Base-by-base conservation (phyloP, 805 yeast genomes). In the Starmerella khaoyaiensis region DNA sequence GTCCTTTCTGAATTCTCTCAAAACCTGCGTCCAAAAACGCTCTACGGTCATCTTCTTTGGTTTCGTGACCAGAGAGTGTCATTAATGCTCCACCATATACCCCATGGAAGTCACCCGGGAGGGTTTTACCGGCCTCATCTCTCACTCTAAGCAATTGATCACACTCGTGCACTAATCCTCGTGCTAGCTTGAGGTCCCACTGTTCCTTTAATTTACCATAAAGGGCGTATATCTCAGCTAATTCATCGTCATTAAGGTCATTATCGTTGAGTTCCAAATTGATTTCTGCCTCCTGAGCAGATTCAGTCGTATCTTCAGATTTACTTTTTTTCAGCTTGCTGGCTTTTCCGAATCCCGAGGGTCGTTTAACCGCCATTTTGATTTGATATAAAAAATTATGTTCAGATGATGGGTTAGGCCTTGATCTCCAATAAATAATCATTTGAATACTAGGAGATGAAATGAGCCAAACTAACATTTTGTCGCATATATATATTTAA, bases 121-220 rank as follows among this genome's bases (percentile, higher is more conserved):
- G 44, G 2, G 32, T 26, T 8, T 31, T 50, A 43, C 26, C 52
- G 15, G 46, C 41, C 18, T 44, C 54, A 31, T 56, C 51, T 3
- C 56, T 44, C 24, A 51, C 48, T 19, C 61, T 46, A 46, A 84
- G 63, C 23, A 83, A 55, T 34, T 93, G 61, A 52, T 87, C 95
- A 61, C 94, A 79, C 55, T 87, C 96, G 50, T 86, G 94, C n/a
- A 87, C 69, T 4, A 86, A 68, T 18, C 95, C 96, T 51, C 84
- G 48, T 15, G 61, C 52, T 9, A 61, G 35, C 15, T 48, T 48
- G 17, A 45, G 46, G 17, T 76, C 78, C 39, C 70, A 69, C 4
- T 69, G 72, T 4, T 62, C 55, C 28, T 60, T 50, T 58, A 72
- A 81, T 3, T 81, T 74, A 12, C 63, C 59, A 79, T 86, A 82